A percentile compares a stretch with the other conserved stretches of the same genome.
These are phyloP conservation scores for Wilcoxina mikolae DNA, from an alignment of 495 filamentous ascomycete species.

Conservation along the genomic window DNA sequence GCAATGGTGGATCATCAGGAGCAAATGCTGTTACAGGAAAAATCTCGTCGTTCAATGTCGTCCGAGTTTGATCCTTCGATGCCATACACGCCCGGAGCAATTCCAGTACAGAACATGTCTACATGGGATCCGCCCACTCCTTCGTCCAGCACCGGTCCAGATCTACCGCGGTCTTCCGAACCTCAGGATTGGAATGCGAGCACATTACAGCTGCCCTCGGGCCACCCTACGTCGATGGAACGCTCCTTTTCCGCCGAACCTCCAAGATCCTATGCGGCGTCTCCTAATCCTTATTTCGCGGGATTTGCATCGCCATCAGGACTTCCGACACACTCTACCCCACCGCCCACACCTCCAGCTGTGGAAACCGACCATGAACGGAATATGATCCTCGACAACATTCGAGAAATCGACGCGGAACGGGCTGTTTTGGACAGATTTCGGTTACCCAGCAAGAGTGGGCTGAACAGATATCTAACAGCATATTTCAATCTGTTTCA, in stretches of 20 bases:
- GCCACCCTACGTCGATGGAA: constrained; percentile 47
- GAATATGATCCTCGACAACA: constrained; percentile 67
- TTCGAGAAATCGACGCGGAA: constrained; percentile 62
- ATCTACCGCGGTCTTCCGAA: constrained; percentile 35
- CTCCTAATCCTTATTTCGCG: constrained; percentile 39
- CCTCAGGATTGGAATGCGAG: constrained; percentile 43
- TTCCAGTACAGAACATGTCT: constrained; percentile 67
- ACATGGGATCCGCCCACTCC: constrained; percentile 25
- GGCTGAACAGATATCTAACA: constrained; percentile 76
- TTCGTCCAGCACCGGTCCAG: constrained; percentile 20
- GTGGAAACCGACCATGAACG: constrained; percentile 63
- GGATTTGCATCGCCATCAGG: constrained; percentile 47
- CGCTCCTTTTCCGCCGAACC: constrained; percentile 47
- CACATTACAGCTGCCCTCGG: constrained; percentile 34
- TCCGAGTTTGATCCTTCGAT: constrained; percentile 56
- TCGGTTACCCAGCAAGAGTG: constrained; percentile 60
- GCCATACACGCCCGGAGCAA: constrained; percentile 57
- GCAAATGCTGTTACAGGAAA: constrained; percentile 42
- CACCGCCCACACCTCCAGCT: constrained; percentile 53
- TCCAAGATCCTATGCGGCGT: constrained; percentile 38
- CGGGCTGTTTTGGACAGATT: constrained; percentile 76
- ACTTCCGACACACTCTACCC: constrained; percentile 34
- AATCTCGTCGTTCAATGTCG: constrained; percentile 57
- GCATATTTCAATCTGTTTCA: constrained; percentile 97
- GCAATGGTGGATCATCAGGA: constrained; percentile 60